Base-by-base conservation (phyloP, 176 grass and related monocot genomes). In the Calamus simplicifolius region DNA sequence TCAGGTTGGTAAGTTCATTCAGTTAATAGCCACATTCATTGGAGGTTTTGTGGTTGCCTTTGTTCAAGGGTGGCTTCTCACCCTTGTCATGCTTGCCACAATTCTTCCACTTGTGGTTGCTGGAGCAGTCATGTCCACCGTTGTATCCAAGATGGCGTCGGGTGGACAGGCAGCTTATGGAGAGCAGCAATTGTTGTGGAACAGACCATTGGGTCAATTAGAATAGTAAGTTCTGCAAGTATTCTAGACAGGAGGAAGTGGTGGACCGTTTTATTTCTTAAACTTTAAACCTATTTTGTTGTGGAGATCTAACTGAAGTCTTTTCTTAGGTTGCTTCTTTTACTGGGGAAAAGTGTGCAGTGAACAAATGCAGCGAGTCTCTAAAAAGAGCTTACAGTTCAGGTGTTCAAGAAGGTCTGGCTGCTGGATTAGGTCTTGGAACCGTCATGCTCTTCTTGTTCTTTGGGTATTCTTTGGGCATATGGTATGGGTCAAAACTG, bases 401-500 rank as follows among this genome's bases (percentile, higher is more conserved):
- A 6, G 81, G 88, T 16, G 82, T 89, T 64, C 80, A 84, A 64
- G 94, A 98, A 68, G 94, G 94, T 71, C 81, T 98, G 12, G 94
- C 79, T 2, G 64, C 79, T 0, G 94, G 88, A 63, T 71, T 93
- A 4, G 94, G 94, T 16, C 88, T 98, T 73, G 94, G 94, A 48
- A 81, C 79, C 0, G 85, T 89, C 75, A 93, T 98, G 94, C 64
- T 89, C 69, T 85, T 98, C 70, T 73, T 98, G 60, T 98, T 98
- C 80, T 85, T 76, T 18, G 94, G 94, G 54, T 98, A 98, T 67
- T 98, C 94, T 15, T 59, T 98, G 64, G 94, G 94, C 43, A 83
- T 98, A 73, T 98, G 94, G 94, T 98, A 89, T 14, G 94, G 94
- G 5, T 88, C 88, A 13, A 98, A 89, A 85, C 69, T 98, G 18